phyloP scores from a whole-genome alignment of 1,284 basidiomycete genomes.

The Pisolithus thermaeus region DNA sequence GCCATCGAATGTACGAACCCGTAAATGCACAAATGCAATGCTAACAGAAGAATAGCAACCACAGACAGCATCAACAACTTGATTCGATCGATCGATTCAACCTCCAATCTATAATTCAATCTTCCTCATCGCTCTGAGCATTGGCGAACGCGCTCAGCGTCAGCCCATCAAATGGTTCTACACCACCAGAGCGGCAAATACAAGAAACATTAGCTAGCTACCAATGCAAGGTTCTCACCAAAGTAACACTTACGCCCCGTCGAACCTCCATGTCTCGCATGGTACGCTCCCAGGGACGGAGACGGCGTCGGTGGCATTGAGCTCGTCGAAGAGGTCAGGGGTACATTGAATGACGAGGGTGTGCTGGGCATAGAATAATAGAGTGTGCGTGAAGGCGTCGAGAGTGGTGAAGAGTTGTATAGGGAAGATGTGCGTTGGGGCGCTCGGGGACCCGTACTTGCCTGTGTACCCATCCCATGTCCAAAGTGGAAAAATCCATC shows the following conservation, averaged over 20 bases:
- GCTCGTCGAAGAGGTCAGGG: conserved; percentile 28
- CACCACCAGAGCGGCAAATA: not conserved
- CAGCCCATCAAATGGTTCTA: conserved; percentile 25
- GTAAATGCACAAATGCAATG: no score
- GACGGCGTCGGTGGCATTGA: conserved; percentile 37
- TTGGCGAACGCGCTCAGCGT: conserved; percentile 20
- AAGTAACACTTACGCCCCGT: conserved; percentile 21
- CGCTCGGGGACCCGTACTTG: conserved; percentile 35
- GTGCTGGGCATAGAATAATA: conserved; percentile 36
- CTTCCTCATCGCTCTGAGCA: conserved; percentile 25
- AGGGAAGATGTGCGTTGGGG: conserved; percentile 49
- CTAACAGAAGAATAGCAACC: no score
- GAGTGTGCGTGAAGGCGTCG: conserved; percentile 42
- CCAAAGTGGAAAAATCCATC: not conserved
- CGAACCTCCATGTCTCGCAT: conserved; percentile 24
- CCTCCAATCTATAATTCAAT: conserved; percentile 6
- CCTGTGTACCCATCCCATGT: not conserved
- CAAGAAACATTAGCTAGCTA: not conserved
- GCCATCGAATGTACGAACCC: no score
- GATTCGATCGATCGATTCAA: no score
- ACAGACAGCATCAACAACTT: no score
- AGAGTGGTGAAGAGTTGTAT: conserved; percentile 45
- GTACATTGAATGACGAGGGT: conserved; percentile 33
- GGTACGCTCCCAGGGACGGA: conserved; percentile 27
- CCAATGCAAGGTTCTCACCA: not conserved